Conservation (phyloP, 148 eudicot species). For the Heliosperma pusillum region DNA sequence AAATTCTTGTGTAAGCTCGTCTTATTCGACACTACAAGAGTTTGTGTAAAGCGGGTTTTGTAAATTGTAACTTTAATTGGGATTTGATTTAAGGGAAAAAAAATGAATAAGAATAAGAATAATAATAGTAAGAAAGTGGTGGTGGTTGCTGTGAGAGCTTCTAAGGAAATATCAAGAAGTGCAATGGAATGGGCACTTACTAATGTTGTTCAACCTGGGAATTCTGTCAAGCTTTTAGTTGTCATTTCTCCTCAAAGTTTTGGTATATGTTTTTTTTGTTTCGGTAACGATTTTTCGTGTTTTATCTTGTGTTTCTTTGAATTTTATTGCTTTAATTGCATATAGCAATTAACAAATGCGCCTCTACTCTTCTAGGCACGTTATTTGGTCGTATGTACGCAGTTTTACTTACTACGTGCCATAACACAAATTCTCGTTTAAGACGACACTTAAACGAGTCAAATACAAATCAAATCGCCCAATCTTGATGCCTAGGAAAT, state of each 20-base stretch:
- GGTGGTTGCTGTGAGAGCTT: slow-evolving; percentile 67
- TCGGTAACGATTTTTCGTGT: not conserved
- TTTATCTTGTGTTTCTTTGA: not conserved
- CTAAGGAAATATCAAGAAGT: slow-evolving; percentile 51
- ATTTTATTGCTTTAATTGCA: not conserved
- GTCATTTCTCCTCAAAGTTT: slow-evolving; percentile 52
- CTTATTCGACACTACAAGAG: too few relatives aligned
- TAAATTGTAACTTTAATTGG: slow-evolving; percentile 2
- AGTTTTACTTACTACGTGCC: not conserved
- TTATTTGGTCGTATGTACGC: not conserved
- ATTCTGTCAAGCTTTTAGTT: slow-evolving; percentile 57
- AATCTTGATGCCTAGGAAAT: too few relatives aligned
- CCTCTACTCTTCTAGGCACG: not conserved
- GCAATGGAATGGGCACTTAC: slow-evolving; percentile 72
- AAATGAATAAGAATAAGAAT: slow-evolving; percentile 18
- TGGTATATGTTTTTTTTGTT: slow-evolving; percentile 34
- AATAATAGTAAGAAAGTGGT: slow-evolving; percentile 47
- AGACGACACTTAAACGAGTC: too few relatives aligned
- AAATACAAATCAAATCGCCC: too few relatives aligned
- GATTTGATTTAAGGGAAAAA: not conserved
- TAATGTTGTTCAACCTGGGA: slow-evolving; percentile 73
- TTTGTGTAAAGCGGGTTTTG: too few relatives aligned
- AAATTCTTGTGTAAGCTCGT: not conserved
- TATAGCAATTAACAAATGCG: not conserved
- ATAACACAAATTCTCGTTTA: too few relatives aligned